phyloP scores from a whole-genome alignment of 805 yeast species.

The Kuraishia hungarica region DNA sequence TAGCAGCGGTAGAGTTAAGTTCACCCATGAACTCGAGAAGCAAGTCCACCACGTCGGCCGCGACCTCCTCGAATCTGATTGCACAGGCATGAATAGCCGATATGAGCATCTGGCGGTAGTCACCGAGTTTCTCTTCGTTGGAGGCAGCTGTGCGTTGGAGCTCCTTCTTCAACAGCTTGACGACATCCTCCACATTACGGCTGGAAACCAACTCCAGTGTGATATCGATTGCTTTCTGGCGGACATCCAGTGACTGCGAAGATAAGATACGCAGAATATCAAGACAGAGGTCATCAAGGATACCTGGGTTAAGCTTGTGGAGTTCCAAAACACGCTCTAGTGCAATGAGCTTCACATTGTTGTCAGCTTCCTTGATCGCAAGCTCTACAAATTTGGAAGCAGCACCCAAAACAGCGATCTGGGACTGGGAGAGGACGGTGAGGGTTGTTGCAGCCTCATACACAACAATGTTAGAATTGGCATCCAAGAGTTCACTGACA shows the following conservation, averaged over 20 bases:
- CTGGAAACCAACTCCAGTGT: constrained; percentile 73
- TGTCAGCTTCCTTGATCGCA: constrained; percentile 90
- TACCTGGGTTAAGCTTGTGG: constrained; percentile 67
- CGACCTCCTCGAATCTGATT: constrained; percentile 80
- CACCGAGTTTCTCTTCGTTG: constrained; percentile 73
- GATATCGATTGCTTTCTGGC: constrained; percentile 78
- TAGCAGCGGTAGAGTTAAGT: constrained; percentile 75
- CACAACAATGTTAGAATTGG: constrained; percentile 62
- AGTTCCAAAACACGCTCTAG: constrained; percentile 78
- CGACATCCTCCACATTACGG: constrained; percentile 90
- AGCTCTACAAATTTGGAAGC: constrained; percentile 82
- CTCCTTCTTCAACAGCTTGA: constrained; percentile 87
- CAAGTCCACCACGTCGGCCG: constrained; percentile 82
- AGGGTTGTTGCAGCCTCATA: constrained; percentile 89
- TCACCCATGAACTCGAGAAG: constrained; percentile 82
- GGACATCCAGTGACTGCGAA: constrained; percentile 88
- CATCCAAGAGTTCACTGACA: constrained; percentile 64
- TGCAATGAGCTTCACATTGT: constrained; percentile 88
- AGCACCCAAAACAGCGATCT: constrained; percentile 63
- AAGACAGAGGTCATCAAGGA: constrained; percentile 73
- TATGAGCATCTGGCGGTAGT: constrained; percentile 83
- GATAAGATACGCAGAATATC: constrained; percentile 81
- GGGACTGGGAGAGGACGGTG: constrained; percentile 45
- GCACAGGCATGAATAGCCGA: constrained; percentile 87
- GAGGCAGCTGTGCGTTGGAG: constrained; percentile 62